Base-by-base conservation (phyloP, 441 rosid species). In the Geranium incanum region DNA sequence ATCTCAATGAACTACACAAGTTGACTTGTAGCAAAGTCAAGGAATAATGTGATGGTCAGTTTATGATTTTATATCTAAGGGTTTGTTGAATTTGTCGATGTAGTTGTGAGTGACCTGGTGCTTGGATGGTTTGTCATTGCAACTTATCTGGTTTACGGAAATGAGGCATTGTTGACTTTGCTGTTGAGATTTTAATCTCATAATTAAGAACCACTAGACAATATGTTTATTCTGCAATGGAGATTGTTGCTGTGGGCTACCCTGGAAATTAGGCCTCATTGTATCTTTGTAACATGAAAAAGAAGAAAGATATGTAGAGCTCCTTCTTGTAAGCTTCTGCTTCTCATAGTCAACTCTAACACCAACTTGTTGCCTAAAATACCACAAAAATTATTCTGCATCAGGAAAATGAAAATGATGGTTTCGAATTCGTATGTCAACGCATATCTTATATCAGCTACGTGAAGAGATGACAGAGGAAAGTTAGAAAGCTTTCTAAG, bases 21-120 rank as follows among this genome's bases (percentile, higher is more conserved):
- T 13, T n/a, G 62, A 55, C 63, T 57, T 57, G 23, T 18, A 57
- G 4, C 16, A 48, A 48, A 48, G 57, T 48, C 57, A 48, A 48
- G 19, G 63, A 57, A 57, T 6, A 57, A 57, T n/a, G 6, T 57
- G 63, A 57, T 57, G 63, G 63, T 57, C 63, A 57, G 8, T 57
- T 57, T 57, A 57, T 4, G 63, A 57, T 16, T 57, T 57, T 57
- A 16, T 41, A 7, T 6, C 63, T 5, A 18, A 3, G 28, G 63
- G 63, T 57, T 57, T 57, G 63, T 15, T 57, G 63, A 57, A 16
- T 57, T 57, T 57, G 63, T 16, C 21, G 18, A 57, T 57, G 28
- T 15, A 57, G 23, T 15, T 18, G 21, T 57, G 63, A 57, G 21
- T 57, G 63, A 57, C 23, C 63, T 57, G 63, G 23, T 41, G 7